A percentile compares a stretch with the other conserved stretches of the same genome.
These are phyloP conservation scores for Saccharum officinarum DNA, from an alignment of 176 grass and related monocot genomes.

Conservation along the genomic window DNA sequence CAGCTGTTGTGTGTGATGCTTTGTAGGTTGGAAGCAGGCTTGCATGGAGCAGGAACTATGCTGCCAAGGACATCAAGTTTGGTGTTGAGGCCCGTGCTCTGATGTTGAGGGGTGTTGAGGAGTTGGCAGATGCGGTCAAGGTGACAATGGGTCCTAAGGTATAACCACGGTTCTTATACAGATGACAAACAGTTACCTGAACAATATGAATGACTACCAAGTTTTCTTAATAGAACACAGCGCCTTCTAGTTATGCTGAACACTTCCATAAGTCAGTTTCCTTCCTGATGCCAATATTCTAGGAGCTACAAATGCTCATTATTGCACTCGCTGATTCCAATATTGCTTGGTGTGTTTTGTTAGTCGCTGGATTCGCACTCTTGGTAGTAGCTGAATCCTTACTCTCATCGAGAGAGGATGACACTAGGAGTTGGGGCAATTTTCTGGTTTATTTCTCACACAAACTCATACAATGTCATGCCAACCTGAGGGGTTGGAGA, in stretches of 20 bases:
- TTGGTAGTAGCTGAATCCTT: no score
- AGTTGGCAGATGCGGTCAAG: constrained; percentile 93
- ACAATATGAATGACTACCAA: background rate
- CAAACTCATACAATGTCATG: no score
- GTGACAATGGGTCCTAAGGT: constrained; percentile 99
- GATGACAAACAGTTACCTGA: background rate
- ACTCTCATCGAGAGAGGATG: no score
- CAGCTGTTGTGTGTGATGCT: constrained; percentile 4
- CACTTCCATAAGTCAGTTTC: background rate
- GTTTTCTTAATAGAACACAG: background rate
- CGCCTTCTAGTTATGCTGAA: background rate
- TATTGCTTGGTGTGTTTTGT: background rate
- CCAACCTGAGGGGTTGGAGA: no score
- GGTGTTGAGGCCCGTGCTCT: constrained; percentile 91
- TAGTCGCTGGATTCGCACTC: no score
- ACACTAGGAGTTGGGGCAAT: no score
- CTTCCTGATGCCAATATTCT: background rate
- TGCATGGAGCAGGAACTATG: constrained; percentile 93
- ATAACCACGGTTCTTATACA: background rate
- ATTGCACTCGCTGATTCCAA: background rate
- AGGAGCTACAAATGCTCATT: background rate
- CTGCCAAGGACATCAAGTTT: constrained; percentile 95
- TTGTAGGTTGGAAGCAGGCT: constrained; percentile 79
- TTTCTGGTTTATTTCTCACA: no score
- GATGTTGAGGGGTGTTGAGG: constrained; percentile 94